These are phyloP conservation scores for Ganoderma sinense DNA, from an alignment of 1,284 basidiomycete species.

Conservation along the genomic window DNA sequence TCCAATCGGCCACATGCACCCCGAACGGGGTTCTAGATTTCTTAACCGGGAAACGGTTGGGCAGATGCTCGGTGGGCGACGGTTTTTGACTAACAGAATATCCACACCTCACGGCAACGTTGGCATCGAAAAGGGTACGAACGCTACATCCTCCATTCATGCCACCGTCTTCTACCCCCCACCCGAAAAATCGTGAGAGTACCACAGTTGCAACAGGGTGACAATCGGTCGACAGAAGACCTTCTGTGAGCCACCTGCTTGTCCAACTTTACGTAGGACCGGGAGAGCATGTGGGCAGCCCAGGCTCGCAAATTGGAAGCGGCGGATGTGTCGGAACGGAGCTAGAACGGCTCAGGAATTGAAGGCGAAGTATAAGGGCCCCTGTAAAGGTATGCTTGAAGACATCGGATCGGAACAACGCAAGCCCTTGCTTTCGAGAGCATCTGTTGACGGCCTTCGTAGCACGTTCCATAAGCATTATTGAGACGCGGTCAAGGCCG, in stretches of 20 bases:
- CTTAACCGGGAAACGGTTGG: not conserved
- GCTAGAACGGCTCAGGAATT: not conserved
- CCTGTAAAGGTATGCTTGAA: not conserved
- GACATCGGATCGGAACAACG: not conserved
- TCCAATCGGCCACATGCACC: not conserved
- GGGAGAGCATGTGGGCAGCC: conserved; percentile 24
- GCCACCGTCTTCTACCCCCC: not conserved
- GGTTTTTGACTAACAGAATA: not conserved
- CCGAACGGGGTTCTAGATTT: not conserved
- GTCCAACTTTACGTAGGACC: conserved; percentile 26
- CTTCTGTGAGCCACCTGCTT: not conserved
- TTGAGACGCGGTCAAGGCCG: not conserved
- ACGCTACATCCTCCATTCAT: not conserved
- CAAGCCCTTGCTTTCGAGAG: not conserved
- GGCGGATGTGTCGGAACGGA: not conserved
- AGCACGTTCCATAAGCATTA: not conserved
- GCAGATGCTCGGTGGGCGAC: not conserved
- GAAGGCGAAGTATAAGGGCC: not conserved
- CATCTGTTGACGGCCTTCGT: not conserved
- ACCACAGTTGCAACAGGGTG: not conserved
- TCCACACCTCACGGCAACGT: not conserved
- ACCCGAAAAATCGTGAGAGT: not conserved
- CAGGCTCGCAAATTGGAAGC: conserved; percentile 6
- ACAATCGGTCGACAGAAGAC: conserved; percentile 19
- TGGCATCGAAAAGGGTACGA: not conserved